These are phyloP conservation scores for Chlorencoelia australis DNA, from an alignment of 2,329 filamentous ascomycete species.

Conservation along the genomic window DNA sequence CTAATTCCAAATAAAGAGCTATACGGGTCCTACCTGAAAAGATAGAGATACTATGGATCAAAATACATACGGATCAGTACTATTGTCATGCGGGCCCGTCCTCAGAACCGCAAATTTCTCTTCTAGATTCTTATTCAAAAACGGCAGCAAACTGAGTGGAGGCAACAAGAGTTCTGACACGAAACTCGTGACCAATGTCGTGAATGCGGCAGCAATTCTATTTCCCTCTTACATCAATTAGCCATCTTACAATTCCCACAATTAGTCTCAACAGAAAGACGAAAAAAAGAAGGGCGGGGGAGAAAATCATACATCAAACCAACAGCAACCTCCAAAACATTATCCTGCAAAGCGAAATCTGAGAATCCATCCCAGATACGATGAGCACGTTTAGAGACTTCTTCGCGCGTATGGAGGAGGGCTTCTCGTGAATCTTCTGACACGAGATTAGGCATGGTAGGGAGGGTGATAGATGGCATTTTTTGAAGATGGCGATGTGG, in stretches of 20 bases:
- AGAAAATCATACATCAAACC: slow-evolving; percentile 52
- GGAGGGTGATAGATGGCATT: no score
- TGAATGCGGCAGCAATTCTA: slow-evolving; percentile 62
- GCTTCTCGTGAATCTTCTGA: slow-evolving; percentile 20
- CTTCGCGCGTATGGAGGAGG: slow-evolving; percentile 18
- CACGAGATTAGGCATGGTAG: no score
- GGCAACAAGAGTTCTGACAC: slow-evolving; percentile 63
- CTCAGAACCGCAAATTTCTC: slow-evolving; percentile 62
- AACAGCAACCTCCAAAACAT: slow-evolving; percentile 66
- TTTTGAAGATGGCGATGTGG: no score
- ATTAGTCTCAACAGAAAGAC: no score
- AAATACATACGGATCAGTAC: slow-evolving; percentile 26
- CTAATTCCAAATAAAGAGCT: no score
- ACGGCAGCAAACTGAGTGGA: slow-evolving; percentile 57
- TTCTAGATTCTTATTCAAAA: slow-evolving; percentile 60
- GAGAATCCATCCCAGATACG: slow-evolving; percentile 53
- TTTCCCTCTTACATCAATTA: no score
- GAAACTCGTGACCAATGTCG: slow-evolving; percentile 60
- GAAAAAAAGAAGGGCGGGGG: not conserved
- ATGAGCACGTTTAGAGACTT: slow-evolving; percentile 24
- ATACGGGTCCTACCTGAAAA: no score
- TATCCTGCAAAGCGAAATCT: slow-evolving; percentile 65
- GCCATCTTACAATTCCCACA: no score
- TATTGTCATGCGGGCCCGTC: slow-evolving; percentile 42
- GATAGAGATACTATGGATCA: no score